Evolutionary conservation across 768 basidiomycete genomes (phyloP), one percentile per base, ranked within the genome.

Genomic region (Russula abietina): DNA sequence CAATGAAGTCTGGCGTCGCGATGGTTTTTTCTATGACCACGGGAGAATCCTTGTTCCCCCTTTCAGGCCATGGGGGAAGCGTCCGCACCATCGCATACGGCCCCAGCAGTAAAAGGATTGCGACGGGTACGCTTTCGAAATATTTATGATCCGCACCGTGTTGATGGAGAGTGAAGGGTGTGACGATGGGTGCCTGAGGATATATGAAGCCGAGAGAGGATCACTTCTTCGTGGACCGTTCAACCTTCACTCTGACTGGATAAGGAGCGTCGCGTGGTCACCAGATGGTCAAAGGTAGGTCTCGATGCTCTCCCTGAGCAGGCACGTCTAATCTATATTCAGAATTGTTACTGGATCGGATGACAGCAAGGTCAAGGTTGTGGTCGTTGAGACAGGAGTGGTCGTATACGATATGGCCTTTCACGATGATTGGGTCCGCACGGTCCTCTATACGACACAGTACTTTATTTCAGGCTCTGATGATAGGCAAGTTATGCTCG

Each of bases 191-290:
- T 65, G 64, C 11, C 52, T 69, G 22, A 67, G 67, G 14, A 52
- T 74, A 41, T 73, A 69, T 63, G 65, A 70, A 39, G 48, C 65
- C 41, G 60, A 67, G 50, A 65, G 72, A 38, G 73, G 71, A 9
- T 19, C 45, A 36, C 51, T 57, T 48, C 17, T 64, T 4, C 32
- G 46, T 2, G 66, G 55, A 4, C 67, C 66, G n/a, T 60, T 69
- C 38, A 58, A 68, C n/a, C 61, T 67, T 19, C 59, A 67, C 64
- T 64, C 19, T 32, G 69, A 48, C 57, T 59, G 16, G 43, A 64
- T 69, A 52, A 66, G 33, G 61, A 67, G 59, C 65, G 55, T 72
- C 58, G 62, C 65, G 1, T 71, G 69, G 62, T 73, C 75, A 38
- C 72, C 74, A 32, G 65, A 71, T 11, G 55, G 67, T 19, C 59